Conservation (phyloP, 2,329 filamentous ascomycete genomes). For the Cladosporium oxysporum region DNA sequence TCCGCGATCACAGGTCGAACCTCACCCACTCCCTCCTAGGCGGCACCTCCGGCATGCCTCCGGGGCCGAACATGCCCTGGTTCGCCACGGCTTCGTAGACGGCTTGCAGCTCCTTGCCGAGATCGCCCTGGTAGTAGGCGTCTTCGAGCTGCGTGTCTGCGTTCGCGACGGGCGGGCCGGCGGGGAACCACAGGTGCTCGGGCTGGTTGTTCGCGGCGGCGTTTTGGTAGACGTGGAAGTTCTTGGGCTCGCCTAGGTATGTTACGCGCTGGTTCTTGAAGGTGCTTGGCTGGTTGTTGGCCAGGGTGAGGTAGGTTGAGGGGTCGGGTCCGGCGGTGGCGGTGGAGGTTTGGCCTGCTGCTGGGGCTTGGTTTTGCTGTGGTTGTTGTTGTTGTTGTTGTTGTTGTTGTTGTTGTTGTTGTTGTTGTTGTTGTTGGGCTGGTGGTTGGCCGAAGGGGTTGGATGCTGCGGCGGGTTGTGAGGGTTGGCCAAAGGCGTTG, state of each 20-base stretch:
- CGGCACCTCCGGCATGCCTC: slow-evolving; percentile 73
- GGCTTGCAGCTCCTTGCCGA: slow-evolving; percentile 53
- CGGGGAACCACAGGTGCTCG: slow-evolving; percentile 71
- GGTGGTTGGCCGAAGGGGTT: slow-evolving; percentile 18
- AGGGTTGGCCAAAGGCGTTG: slow-evolving; percentile 27
- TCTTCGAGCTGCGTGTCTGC: slow-evolving; percentile 61
- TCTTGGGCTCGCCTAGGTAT: slow-evolving; percentile 51
- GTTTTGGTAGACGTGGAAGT: slow-evolving; percentile 20
- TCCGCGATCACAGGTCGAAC: slow-evolving; percentile 27
- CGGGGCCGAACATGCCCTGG: slow-evolving; percentile 68
- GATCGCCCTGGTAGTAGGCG: slow-evolving; percentile 60
- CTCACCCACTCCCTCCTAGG: slow-evolving; percentile 73
- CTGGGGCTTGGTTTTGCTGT: neutral
- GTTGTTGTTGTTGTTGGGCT: neutral
- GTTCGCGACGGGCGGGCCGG: slow-evolving; percentile 61
- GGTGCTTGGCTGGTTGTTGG: slow-evolving; percentile 51
- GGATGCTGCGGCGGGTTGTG: slow-evolving; percentile 19
- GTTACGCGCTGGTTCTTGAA: slow-evolving; percentile 67
- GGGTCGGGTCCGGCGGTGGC: slow-evolving; percentile 34
- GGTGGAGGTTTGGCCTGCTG: slow-evolving; percentile 5
- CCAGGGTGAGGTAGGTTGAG: slow-evolving; percentile 49
- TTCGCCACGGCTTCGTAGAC: slow-evolving; percentile 66
- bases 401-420: slow-evolving; percentile 5
- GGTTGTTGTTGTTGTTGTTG: slow-evolving; percentile 10
- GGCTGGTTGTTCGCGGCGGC: slow-evolving; percentile 49